Conservation (phyloP, 805 yeast genomes). For the Schwanniomyces occidentalis region DNA sequence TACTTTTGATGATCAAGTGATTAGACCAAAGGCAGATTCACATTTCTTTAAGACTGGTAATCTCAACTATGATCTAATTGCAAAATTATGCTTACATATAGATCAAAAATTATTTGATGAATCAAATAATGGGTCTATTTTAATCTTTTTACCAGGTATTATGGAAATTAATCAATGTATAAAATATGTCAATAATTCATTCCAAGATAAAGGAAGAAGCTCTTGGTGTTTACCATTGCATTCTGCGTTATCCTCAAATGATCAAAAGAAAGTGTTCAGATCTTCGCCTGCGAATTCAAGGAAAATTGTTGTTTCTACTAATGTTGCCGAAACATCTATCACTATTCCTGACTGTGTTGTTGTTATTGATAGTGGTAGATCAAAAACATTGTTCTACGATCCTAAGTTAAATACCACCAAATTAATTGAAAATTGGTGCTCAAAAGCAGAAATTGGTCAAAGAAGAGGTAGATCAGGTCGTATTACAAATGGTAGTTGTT, state of each 20-base stretch:
- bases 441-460: constrained; percentile 85
- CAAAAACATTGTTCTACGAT: constrained; percentile 75
- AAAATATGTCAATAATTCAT: constrained; percentile 27
- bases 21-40: constrained; percentile 64
- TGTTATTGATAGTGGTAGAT: constrained; percentile 85
- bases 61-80: constrained; percentile 73
- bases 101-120: constrained; percentile 48
- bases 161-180: constrained; percentile 77
- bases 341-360: constrained; percentile 95
- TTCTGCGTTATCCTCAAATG: constrained; percentile 80
- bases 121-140: constrained; percentile 64
- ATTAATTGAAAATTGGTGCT: constrained; percentile 80
- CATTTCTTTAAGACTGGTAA: constrained; percentile 64
- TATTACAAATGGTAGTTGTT: constrained; percentile 79
- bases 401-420: constrained; percentile 65
- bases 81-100: constrained; percentile 52
- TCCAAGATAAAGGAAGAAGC: constrained; percentile 16
- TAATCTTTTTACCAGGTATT: constrained; percentile 87
- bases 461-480: constrained; percentile 99
- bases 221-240: constrained; percentile 70
- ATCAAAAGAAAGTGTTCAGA: constrained; percentile 76
- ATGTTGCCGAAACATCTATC: constrained; percentile 95
- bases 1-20: constrained; percentile 36
- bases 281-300: constrained; percentile 54
- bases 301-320: constrained; percentile 86